Evolutionary conservation across 371 early-diverging fungal species (phyloP).

Genomic region (Funneliformis caledonium): DNA sequence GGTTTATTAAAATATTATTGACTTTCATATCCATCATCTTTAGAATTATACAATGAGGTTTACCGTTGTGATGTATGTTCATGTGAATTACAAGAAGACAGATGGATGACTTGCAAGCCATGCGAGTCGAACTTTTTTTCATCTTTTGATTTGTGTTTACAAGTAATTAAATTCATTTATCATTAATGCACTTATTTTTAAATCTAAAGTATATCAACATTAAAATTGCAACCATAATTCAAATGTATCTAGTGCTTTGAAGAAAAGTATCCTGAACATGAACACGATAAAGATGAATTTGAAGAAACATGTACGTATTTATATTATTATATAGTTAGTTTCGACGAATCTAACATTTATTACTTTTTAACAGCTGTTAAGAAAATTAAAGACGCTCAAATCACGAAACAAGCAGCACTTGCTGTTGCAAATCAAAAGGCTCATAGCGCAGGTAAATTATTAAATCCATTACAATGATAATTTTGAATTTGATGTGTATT

Average conservation of each 20-base stretch:
- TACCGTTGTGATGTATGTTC: conserved; percentile 76
- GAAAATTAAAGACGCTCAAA: conserved; percentile 44
- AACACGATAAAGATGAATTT: conserved; percentile 63
- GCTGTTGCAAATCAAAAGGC: conserved; percentile 53
- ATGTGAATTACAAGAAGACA: conserved; percentile 56
- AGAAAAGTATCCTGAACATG: conserved; percentile 56
- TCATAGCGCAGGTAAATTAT: conserved; percentile 41
- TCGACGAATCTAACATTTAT: background rate
- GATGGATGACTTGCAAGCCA: conserved; percentile 73
- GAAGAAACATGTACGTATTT: conserved; percentile 60
- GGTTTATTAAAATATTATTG: background rate
- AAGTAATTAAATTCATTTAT: conserved; percentile 47
- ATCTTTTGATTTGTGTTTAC: conserved; percentile 72
- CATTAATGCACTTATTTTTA: background rate
- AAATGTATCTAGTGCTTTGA: conserved; percentile 58
- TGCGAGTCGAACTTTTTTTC: conserved; percentile 72
- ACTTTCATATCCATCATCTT: background rate
- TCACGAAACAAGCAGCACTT: conserved; percentile 58
- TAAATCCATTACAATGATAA: background rate
- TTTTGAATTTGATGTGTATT: background rate
- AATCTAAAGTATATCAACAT: conserved; percentile 8
- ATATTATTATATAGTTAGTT: background rate
- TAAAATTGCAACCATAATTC: background rate
- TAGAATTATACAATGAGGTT: conserved; percentile 70
- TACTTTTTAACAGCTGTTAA: conserved; percentile 43